Conservation (phyloP, 495 filamentous ascomycete genomes). For the Entonaema liquescens region DNA sequence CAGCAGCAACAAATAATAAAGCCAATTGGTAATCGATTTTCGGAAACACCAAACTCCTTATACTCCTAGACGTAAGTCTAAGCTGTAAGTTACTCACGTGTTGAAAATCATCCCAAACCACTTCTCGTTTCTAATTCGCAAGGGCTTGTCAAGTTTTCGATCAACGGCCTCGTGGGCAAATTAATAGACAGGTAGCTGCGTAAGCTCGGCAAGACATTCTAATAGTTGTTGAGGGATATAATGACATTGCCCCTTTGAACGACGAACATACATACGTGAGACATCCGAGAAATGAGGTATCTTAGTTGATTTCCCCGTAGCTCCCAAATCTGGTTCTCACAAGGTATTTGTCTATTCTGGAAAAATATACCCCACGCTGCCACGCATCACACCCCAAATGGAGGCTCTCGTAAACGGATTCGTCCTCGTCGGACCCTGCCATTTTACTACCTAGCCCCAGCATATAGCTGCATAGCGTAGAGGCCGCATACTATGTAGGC, state of each 20-base stretch:
- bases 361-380: conserved; percentile 35
- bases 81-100: not conserved
- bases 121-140: not conserved
- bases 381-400: conserved; percentile 36
- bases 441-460: conserved; percentile 20
- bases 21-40: conserved; percentile 18
- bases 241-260: conserved; percentile 34
- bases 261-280: conserved; percentile 30
- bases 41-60: not conserved
- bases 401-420: conserved; percentile 39
- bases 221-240: conserved; percentile 35
- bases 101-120: not conserved
- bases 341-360: conserved; percentile 23
- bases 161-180: conserved; percentile 8
- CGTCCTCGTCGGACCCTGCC: conserved; percentile 27
- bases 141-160: not conserved
- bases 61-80: not conserved
- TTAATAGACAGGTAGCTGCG: conserved; percentile 5
- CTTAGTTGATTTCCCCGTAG: conserved; percentile 30
- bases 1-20: conserved; percentile 6
- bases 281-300: conserved; percentile 28
- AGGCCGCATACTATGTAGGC: conserved; percentile 1
- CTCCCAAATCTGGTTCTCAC: conserved; percentile 15
- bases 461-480: conserved; percentile 1
- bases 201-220: conserved; percentile 32